A percentile compares a stretch with the other conserved stretches of the same genome.
phyloP scores from a whole-genome alignment of 306 rosid species.

The Astragalus glycyphyllos region DNA sequence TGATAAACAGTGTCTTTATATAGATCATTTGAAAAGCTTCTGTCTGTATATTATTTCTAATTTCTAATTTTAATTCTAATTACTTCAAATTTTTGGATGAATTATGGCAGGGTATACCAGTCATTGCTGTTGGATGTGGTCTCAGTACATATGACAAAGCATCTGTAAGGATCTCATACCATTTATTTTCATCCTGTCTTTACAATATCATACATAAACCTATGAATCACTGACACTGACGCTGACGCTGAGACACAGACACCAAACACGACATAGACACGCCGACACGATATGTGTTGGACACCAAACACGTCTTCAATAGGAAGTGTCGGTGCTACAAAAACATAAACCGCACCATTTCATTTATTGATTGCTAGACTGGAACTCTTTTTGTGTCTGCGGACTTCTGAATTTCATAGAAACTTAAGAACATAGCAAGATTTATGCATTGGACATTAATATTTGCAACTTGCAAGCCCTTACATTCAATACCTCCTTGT shows the following conservation, averaged over 20 bases:
- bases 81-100: slow-evolving; percentile 37
- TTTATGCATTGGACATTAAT: slow-evolving; percentile 11
- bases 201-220: too few species aligned
- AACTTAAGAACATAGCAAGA: slow-evolving; percentile 6
- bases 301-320: too few species aligned
- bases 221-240: too few species aligned
- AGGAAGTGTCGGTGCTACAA: too few species aligned
- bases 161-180: slow-evolving; percentile 68
- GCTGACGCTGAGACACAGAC: too few species aligned
- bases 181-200: slow-evolving; percentile 33
- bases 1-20: background rate
- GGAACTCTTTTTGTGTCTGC: background rate
- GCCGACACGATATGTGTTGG: too few species aligned
- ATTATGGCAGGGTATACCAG: slow-evolving; percentile 80
- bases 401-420: slow-evolving; percentile 5
- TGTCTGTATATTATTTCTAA: background rate
- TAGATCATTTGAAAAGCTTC: slow-evolving; percentile 20
- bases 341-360: too few species aligned
- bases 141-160: slow-evolving; percentile 94
- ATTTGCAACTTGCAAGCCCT: slow-evolving; percentile 1
- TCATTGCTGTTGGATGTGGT: slow-evolving; percentile 88
- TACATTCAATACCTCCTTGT: slow-evolving; percentile 16
- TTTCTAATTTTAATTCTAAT: background rate
- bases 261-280: too few species aligned
- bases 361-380: background rate